Percentiles rank a stretch among this genome's conserved stretches.
Evolutionary conservation across 148 eudicot species (phyloP).

Genomic region (Persicaria maculosa): DNA sequence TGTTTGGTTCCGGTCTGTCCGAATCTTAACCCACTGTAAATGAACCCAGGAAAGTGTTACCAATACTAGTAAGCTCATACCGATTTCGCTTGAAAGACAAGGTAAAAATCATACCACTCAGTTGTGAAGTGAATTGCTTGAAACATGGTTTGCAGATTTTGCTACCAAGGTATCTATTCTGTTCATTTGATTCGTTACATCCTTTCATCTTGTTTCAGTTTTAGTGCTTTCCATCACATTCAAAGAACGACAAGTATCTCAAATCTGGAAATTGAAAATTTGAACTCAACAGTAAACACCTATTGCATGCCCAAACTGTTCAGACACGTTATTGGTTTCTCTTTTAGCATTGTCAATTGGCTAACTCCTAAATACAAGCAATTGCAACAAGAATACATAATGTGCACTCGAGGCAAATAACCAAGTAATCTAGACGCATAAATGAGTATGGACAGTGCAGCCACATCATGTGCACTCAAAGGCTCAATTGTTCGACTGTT

Average conservation of each 20-base stretch:
- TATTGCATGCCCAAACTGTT: neutral
- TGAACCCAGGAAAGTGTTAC: conserved; percentile 6
- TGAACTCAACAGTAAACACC: too few species aligned
- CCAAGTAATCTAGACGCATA: neutral
- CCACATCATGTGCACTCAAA: neutral
- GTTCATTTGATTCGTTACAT: neutral
- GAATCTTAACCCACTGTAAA: conserved; percentile 1
- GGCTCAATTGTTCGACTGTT: neutral
- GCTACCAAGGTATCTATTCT: neutral
- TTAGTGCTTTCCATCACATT: neutral
- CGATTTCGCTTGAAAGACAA: neutral
- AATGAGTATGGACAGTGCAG: neutral
- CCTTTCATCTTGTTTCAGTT: neutral
- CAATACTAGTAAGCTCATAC: conserved; percentile 8
- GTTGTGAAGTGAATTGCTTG: neutral
- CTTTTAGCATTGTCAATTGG: neutral
- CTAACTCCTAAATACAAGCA: neutral
- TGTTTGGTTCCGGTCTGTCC: neutral
- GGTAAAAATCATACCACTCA: conserved; percentile 7
- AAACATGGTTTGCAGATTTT: neutral
- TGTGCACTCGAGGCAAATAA: neutral
- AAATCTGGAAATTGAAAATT: too few species aligned
- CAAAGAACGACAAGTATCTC: too few species aligned
- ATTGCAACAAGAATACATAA: neutral
- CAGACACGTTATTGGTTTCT: neutral